Evolutionary conservation across 2,329 filamentous ascomycete genomes (phyloP).

Genomic region (Apiospora arundinis): DNA sequence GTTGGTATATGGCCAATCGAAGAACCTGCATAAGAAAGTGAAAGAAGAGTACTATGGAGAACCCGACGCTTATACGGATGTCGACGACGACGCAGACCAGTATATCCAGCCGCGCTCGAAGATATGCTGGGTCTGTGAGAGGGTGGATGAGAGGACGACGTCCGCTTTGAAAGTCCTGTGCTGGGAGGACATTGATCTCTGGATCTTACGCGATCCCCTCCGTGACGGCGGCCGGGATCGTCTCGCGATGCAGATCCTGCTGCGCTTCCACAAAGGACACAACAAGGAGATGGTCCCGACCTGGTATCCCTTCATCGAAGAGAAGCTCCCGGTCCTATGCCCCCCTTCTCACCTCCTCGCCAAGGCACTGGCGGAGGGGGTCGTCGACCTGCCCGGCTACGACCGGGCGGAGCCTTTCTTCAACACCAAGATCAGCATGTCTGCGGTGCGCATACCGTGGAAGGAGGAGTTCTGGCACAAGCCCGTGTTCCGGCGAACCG

Average conservation of each 20-base stretch:
- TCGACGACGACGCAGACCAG: too few relatives aligned
- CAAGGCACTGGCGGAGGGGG: slow-evolving; percentile 20
- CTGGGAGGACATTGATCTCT: too few relatives aligned
- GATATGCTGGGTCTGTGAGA: too few relatives aligned
- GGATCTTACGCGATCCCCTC: too few relatives aligned
- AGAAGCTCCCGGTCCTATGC: slow-evolving; percentile 22
- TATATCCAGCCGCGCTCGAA: too few relatives aligned
- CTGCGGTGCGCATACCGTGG: slow-evolving; percentile 17
- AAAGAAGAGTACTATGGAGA: too few relatives aligned
- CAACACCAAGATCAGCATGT: slow-evolving; percentile 23
- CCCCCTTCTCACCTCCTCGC: slow-evolving; percentile 20
- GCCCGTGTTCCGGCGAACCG: slow-evolving; percentile 19
- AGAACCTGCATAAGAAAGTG: too few relatives aligned
- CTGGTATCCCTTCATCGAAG: slow-evolving; percentile 22
- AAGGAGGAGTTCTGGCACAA: slow-evolving; percentile 25
- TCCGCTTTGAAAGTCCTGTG: too few relatives aligned
- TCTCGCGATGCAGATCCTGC: slow-evolving; percentile 1
- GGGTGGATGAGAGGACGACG: too few relatives aligned
- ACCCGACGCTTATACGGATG: too few relatives aligned
- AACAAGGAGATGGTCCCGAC: slow-evolving; percentile 19
- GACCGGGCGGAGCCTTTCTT: slow-evolving; percentile 22
- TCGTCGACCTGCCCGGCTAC: slow-evolving; percentile 5
- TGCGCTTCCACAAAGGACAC: slow-evolving; percentile 19
- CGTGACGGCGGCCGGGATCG: not conserved
- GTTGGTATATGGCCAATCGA: too few relatives aligned